phyloP scores from a whole-genome alignment of 805 yeast genomes.

The Candida vaughaniae region DNA sequence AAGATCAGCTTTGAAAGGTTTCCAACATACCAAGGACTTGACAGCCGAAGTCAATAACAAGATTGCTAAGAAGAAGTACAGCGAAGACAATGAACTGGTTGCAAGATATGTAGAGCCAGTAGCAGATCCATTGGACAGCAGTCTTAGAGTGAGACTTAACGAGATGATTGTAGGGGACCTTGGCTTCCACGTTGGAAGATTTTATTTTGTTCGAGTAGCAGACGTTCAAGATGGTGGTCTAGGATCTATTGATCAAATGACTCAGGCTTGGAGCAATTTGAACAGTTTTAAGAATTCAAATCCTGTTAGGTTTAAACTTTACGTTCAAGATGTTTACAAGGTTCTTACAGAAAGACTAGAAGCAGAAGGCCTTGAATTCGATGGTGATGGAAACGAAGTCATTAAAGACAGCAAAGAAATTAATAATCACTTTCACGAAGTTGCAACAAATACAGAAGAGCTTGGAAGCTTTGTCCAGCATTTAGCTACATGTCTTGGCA shows the following conservation, averaged over 20 bases:
- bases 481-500: conserved; percentile 23
- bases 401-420: conserved; percentile 1
- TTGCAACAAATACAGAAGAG: conserved; percentile 32
- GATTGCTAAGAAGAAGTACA: conserved; percentile 24
- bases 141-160: conserved; percentile 30
- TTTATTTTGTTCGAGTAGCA: conserved; percentile 38
- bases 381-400: conserved; percentile 29
- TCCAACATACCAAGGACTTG: conserved; percentile 27
- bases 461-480: conserved; percentile 25
- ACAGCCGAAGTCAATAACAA: conserved; percentile 32
- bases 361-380: conserved; percentile 35
- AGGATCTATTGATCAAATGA: conserved; percentile 35
- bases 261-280: conserved; percentile 16
- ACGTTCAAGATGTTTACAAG: conserved; percentile 40
- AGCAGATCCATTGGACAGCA: conserved; percentile 35
- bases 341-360: conserved; percentile 28
- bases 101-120: conserved; percentile 37
- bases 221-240: conserved; percentile 35
- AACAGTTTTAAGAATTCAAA: conserved; percentile 2
- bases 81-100: conserved; percentile 17
- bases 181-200: conserved; percentile 41
- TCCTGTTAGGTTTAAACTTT: conserved; percentile 34
- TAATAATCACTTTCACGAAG: conserved; percentile 30
- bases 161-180: conserved; percentile 39
- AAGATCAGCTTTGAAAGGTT: conserved; percentile 35